These are phyloP conservation scores for Aspergillus calidoustus DNA, from an alignment of 2,329 filamentous ascomycete species.

Conservation along the genomic window DNA sequence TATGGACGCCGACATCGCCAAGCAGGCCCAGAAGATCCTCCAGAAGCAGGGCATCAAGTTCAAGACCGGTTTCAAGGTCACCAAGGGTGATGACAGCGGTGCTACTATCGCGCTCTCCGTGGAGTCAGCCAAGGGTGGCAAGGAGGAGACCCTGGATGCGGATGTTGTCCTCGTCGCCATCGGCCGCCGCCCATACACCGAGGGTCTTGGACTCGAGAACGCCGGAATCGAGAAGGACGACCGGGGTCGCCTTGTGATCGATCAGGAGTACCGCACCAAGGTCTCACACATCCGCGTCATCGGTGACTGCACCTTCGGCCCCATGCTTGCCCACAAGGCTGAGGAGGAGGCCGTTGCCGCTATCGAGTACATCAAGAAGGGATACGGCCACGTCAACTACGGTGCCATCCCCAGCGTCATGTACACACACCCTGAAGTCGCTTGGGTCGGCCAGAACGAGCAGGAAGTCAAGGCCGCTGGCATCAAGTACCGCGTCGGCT, in stretches of 20 bases:
- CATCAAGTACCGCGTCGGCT: conserved; percentile 89
- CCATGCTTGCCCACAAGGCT: conserved; percentile 99
- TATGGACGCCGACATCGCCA: conserved; percentile 94
- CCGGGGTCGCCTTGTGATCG: conserved; percentile 91
- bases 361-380: conserved; percentile 97
- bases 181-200: conserved; percentile 91
- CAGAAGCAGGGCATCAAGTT: conserved; percentile 98
- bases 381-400: conserved; percentile 98
- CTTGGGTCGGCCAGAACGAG: conserved; percentile 98
- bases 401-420: conserved; percentile 96
- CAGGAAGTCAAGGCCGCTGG: conserved; percentile 89
- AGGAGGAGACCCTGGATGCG: conserved; percentile 87
- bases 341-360: conserved; percentile 97
- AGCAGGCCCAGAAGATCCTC: conserved; percentile 88
- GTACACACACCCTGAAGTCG: conserved; percentile 98
- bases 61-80: conserved; percentile 96
- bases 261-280: conserved; percentile 99
- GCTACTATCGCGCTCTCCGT: conserved; percentile 80
- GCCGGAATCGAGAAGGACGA: conserved; percentile 77
- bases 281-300: conserved; percentile 95
- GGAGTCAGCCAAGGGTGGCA: conserved; percentile 94
- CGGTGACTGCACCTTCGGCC: conserved; percentile 94
- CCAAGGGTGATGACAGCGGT: conserved; percentile 78
- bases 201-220: conserved; percentile 90
- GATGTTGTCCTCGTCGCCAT: conserved; percentile 97